Base-by-base conservation (phyloP, 164 flowering plant species). In the Vitis riparia region DNA sequence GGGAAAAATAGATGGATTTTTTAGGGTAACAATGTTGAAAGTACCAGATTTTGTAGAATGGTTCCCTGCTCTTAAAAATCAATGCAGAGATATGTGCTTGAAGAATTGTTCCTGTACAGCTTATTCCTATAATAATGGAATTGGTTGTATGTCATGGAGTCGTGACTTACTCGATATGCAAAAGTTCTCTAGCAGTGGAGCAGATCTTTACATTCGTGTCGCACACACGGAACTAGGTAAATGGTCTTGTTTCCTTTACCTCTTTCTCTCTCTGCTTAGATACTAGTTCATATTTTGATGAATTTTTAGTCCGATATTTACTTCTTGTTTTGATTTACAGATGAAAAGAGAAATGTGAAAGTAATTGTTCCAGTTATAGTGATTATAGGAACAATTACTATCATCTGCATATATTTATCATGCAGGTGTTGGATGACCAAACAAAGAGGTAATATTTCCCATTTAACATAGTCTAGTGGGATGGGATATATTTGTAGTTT, bases 171-270 rank as follows among this genome's bases (percentile, higher is more conserved):
- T 74, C 37, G 80, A 77, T 27, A 15, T 69, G 13, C 72, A 73
- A 37, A 12, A 68, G 11, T 75, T 74, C 16, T 29, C 74, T 9
- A 19, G n/a, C 27, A 71, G 61, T 50, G 80, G 76, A 9, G 19
- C 16, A 0, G 74, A 68, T 70, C 64, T 76, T 19, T 74, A 67
- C 37, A 16, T 80, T 19, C 78, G 80, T 14, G 62, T 74, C 0
- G 63, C 75, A 27, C 1, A 60, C 51, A 77, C 80, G 3, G 80
- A 80, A 32, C 51, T 73, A 23, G 80, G 80, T 80, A 74, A 13
- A 37, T 37, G 44, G 44, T 37, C 7, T 37, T 37, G 44, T 37
- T 37, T 3, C 44, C 44, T 37, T 37, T 37, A 37, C 44, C 44
- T 37, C 44, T 37, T 37, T 37, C 44, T 37, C 5, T 3, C 5